phyloP scores from a whole-genome alignment of 805 yeast genomes.

The Myxozyma geophila region DNA sequence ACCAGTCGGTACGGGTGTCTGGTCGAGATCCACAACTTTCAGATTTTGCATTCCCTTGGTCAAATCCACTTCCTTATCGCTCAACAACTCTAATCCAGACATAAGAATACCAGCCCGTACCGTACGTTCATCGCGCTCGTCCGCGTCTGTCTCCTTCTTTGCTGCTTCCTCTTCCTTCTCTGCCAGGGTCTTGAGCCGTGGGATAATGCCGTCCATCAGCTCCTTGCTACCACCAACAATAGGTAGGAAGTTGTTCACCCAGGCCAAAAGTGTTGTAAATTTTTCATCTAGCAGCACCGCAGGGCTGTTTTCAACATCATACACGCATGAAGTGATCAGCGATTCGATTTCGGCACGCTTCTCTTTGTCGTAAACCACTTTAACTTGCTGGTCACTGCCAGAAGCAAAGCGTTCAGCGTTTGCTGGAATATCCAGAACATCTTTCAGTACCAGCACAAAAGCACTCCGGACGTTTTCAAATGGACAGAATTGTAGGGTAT shows the following conservation, averaged over 20 bases:
- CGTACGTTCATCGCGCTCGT: slow-evolving; percentile 30
- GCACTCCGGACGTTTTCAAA: slow-evolving; percentile 63
- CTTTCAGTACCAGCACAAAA: slow-evolving; percentile 70
- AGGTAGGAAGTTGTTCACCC: slow-evolving; percentile 35
- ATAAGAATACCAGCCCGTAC: slow-evolving; percentile 21
- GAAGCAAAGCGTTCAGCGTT: neutral
- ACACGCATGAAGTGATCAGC: slow-evolving; percentile 19
- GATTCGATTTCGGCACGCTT: slow-evolving; percentile 23
- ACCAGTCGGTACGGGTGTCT: slow-evolving; percentile 11
- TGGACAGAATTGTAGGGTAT: slow-evolving; percentile 70
- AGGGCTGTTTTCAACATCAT: slow-evolving; percentile 16
- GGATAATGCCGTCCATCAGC: slow-evolving; percentile 13
- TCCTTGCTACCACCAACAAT: slow-evolving; percentile 15
- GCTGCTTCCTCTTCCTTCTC: slow-evolving; percentile 13
- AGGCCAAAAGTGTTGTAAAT: slow-evolving; percentile 26
- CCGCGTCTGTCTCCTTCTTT: slow-evolving; percentile 17
- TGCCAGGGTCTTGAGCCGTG: slow-evolving; percentile 12
- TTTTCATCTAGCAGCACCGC: slow-evolving; percentile 22
- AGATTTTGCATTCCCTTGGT: neutral
- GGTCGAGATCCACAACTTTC: neutral
- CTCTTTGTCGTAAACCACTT: slow-evolving; percentile 16
- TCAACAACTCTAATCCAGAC: slow-evolving; percentile 15
- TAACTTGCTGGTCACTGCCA: neutral
- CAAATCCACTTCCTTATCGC: neutral
- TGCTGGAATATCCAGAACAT: slow-evolving; percentile 46